Evolutionary conservation across 495 filamentous ascomycete genomes (phyloP).

Genomic region (Penicillium roqueforti): DNA sequence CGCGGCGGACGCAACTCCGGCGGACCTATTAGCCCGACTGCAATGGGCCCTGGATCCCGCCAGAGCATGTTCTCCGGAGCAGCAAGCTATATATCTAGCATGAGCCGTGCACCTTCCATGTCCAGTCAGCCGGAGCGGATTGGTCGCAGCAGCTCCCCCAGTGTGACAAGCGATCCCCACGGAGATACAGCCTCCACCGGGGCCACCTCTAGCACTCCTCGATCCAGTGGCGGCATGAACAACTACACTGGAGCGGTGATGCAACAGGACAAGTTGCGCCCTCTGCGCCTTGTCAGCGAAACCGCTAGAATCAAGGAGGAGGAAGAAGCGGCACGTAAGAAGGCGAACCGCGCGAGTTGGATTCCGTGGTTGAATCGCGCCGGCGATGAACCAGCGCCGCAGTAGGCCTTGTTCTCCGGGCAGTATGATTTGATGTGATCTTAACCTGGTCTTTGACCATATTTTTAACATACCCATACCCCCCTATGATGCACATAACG

Average conservation of each 20-base stretch:
- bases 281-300: slow-evolving; percentile 72
- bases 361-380: slow-evolving; percentile 54
- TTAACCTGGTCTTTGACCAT: slow-evolving; percentile 19
- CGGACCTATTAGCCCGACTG: slow-evolving; percentile 50
- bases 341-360: slow-evolving; percentile 59
- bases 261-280: slow-evolving; percentile 75
- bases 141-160: slow-evolving; percentile 54
- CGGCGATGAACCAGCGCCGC: slow-evolving; percentile 20
- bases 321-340: slow-evolving; percentile 51
- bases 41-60: slow-evolving; percentile 42
- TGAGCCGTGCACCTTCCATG: slow-evolving; percentile 46
- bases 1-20: slow-evolving; percentile 61
- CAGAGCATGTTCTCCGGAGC: slow-evolving; percentile 44
- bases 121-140: slow-evolving; percentile 42
- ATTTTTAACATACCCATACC: slow-evolving; percentile 27
- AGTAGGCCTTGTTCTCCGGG: slow-evolving; percentile 7
- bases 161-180: slow-evolving; percentile 56
- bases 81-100: slow-evolving; percentile 39
- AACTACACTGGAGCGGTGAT: slow-evolving; percentile 56
- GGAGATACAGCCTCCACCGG: slow-evolving; percentile 46
- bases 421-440: slow-evolving; percentile 29
- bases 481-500: slow-evolving; percentile 28
- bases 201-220: slow-evolving; percentile 52
- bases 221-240: slow-evolving; percentile 51
- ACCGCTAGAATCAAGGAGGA: slow-evolving; percentile 39